Evolutionary conservation across 2,329 filamentous ascomycete genomes (phyloP), one percentile per base, ranked within the genome.

Genomic region (Harringtonia aguacate): DNA sequence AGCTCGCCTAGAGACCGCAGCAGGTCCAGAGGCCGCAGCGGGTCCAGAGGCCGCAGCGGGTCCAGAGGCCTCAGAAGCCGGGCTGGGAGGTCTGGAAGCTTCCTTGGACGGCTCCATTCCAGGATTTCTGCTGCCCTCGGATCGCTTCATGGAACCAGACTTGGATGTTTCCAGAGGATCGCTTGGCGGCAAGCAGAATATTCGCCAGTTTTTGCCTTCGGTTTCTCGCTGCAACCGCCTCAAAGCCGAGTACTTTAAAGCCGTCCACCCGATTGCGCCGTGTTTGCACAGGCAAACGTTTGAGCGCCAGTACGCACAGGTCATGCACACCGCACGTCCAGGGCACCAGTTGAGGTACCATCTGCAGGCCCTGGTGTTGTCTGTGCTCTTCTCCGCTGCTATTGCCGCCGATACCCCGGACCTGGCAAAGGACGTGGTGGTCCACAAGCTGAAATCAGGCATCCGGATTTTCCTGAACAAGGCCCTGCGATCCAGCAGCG

Each of bases 161-260:
- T 79, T 79, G 24, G 77, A 74, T 40, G 78, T 84, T 56, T 76
- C 84, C 56, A n/a, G n/a, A n/a, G n/a, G n/a, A n/a, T 84, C 86
- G 48, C 72, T 75, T 50, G 57, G 75, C 57, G 47, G 69, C 49
- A 50, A 63, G 53, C 56, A 69, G 55, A 67, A 69, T 1, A 58
- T 86, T 8, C 64, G 79, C 41, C 69, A 77, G 27, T 77, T 81
- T 49, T 61, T 87, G 8, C 83, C 82, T 0, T 66, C 72, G 4
- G 69, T 69, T 46, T 56, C 61, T 12, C 66, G 73, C 4, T 76
- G 78, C 4, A 77, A 86, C 57, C 67, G 68, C 30, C 65, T 89
- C 3, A 66, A 86, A 36, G 63, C 70, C 36, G 79, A 81, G 45
- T 88, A 88, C 53, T 84, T 81, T 58, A 56, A 67, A 22, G 73